Evolutionary conservation across 2,329 filamentous ascomycete genomes (phyloP).

Genomic region (Botrytis aclada): DNA sequence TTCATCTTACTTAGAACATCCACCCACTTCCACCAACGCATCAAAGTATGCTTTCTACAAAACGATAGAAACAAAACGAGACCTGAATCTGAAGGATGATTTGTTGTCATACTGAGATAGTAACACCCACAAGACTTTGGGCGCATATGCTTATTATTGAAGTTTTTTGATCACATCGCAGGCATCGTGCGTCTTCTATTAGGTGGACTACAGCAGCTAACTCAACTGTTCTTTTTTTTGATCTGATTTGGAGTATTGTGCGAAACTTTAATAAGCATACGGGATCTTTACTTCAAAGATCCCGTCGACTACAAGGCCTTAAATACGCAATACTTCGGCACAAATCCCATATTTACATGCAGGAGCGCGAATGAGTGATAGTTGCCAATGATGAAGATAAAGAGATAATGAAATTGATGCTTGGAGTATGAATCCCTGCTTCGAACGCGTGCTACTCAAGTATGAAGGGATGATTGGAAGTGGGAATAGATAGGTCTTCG

Average conservation of each 20-base stretch:
- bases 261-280: background rate
- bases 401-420: background rate
- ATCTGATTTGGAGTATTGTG: background rate
- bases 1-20: background rate
- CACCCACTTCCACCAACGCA: background rate
- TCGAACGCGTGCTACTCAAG: background rate
- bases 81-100: background rate
- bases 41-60: background rate
- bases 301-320: background rate
- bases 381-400: background rate
- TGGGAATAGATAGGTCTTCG: background rate
- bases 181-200: background rate
- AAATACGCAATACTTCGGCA: background rate
- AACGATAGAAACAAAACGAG: background rate
- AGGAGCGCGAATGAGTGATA: background rate
- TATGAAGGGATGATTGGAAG: background rate
- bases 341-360: background rate
- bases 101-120: background rate
- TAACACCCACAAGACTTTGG: background rate
- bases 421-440: background rate
- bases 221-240: background rate
- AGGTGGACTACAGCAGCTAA: background rate
- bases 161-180: conserved; percentile 3
- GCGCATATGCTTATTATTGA: background rate
- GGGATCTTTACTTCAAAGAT: background rate